A percentile compares a stretch with the other conserved stretches of the same genome.
Evolutionary conservation across 306 rosid species (phyloP).

Genomic region (peach (Prunus persica)): Prunus_persica_NCBIv2 NC_034011.1:21333001-21333500

Average conservation of each 20-base stretch:
- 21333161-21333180: neutral
- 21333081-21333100: slow-evolving; percentile 13
- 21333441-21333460: neutral
- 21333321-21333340: neutral
- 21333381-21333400: neutral
- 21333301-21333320: neutral
- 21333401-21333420: neutral
- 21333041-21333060: slow-evolving; percentile 6
- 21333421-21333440: neutral
- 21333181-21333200: neutral
- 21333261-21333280: neutral
- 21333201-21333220: neutral
- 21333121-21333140: neutral
- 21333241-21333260: neutral
- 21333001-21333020: slow-evolving; percentile 21
- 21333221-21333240: neutral
- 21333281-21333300: neutral
- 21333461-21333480: neutral
- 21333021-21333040: neutral
- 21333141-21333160: neutral
- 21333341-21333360: neutral
- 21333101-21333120: neutral
- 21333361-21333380: neutral
- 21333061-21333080: slow-evolving; percentile 5
- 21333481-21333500: neutral